Evolutionary conservation across 495 filamentous ascomycete genomes (phyloP), one percentile per base, ranked within the genome.

Genomic region (Penicillium coprophilum): DNA sequence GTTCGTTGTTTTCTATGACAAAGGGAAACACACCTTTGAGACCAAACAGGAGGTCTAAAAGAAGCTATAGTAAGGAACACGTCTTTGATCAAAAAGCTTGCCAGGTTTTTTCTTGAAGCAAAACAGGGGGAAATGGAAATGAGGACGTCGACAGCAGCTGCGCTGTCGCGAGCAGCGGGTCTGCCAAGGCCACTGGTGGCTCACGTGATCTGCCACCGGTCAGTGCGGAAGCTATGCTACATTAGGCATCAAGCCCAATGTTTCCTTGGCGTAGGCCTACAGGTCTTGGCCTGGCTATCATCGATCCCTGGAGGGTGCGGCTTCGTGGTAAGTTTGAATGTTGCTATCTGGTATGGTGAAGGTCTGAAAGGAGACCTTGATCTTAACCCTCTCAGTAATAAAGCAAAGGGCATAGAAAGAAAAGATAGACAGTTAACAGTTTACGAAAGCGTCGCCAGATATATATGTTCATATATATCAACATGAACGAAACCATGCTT

Each of bases 121-220:
- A 59, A 60, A 60, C 58, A 58, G 57, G 63, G 61, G 53, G 51
- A 46, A 55, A 59, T 24, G 53, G 62, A 59, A 59, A 56, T 52
- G 58, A 64, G 59, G 58, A 39, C 46, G 46, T 56, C 20, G 43
- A 66, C 28, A 57, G 63, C 65, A 52, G 63, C 65, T 58, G 45
- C 50, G 64, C 57, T 59, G 73, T 70, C 70, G 71, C 69, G 71
- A 69, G 65, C 67, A 59, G 73, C 68, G 71, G 71, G 71, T 74
- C 70, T 66, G 73, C 71, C 73, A 76, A 76, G 73, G 20, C 36
- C 45, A 21, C 15, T 40, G 13, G 4, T 9, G 6, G 12, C 9
- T 53, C 51, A 53, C 51, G 51, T 53, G 51, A 51, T 4, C 4
- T 11, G 23, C 9, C 23, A 40, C 23, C 1, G 46, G 46, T 6